Percentiles rank a stretch among this genome's conserved stretches.
These are phyloP conservation scores for Umbelopsis sp. DNA, from an alignment of 192 early-diverging fungal species.

Conservation along the genomic window DNA sequence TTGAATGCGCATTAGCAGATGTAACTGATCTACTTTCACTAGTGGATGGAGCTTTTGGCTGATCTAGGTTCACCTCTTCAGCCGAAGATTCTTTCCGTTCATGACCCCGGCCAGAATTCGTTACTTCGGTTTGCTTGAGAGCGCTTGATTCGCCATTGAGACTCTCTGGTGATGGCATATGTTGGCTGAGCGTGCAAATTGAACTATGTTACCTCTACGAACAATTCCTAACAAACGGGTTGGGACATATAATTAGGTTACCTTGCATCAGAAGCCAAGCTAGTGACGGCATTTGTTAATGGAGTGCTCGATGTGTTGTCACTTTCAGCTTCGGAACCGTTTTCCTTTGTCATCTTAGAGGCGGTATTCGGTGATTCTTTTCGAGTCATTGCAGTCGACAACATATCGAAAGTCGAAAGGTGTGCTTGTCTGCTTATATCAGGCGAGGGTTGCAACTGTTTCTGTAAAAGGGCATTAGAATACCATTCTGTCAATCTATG, in stretches of 20 bases:
- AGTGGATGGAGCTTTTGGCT: background rate
- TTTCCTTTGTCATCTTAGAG: conserved; percentile 28
- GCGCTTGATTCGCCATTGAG: background rate
- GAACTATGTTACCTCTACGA: background rate
- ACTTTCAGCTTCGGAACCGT: background rate
- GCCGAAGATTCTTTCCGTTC: background rate
- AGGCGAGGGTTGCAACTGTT: background rate
- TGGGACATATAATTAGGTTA: background rate
- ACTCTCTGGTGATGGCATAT: conserved; percentile 12
- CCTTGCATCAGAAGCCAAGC: background rate
- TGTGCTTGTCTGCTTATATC: background rate
- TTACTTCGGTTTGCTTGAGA: background rate
- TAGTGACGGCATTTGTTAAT: background rate
- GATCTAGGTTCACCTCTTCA: background rate
- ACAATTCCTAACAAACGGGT: background rate
- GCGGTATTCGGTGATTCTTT: conserved; percentile 21
- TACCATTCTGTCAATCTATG: too few species aligned
- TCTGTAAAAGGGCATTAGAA: background rate
- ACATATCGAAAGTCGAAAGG: background rate
- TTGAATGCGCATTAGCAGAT: too few species aligned
- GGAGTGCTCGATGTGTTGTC: background rate
- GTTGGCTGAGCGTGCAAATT: background rate
- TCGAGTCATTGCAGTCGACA: conserved; percentile 2
- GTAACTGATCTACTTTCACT: background rate
- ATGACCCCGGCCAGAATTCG: background rate